Evolutionary conservation across 768 basidiomycete genomes (phyloP).

Genomic region (Piloderma croceum): DNA sequence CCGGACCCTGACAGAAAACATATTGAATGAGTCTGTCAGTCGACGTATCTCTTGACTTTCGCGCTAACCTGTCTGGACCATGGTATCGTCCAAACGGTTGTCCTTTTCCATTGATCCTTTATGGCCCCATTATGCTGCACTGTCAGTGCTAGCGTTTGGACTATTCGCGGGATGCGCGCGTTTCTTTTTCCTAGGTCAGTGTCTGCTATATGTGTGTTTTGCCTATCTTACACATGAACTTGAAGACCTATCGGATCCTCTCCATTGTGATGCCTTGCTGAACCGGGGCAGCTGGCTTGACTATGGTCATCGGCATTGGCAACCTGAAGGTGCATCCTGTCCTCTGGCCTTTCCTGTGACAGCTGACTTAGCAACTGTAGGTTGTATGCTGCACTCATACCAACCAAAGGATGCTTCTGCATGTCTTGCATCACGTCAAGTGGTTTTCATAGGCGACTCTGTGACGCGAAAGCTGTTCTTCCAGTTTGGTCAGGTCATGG

Average conservation of each 20-base stretch:
- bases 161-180: constrained; percentile 40
- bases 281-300: constrained; percentile 79
- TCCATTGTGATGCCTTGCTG: constrained; percentile 66
- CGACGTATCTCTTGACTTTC: no score
- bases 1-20: no score
- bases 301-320: constrained; percentile 63
- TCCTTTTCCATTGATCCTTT: constrained; percentile 34
- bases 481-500: constrained; percentile 57
- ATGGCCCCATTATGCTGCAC: constrained; percentile 47
- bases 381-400: constrained; percentile 76
- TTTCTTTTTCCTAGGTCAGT: constrained; percentile 41
- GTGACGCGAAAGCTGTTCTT: constrained; percentile 77
- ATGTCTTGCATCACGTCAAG: constrained; percentile 53
- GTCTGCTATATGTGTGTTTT: constrained; percentile 2
- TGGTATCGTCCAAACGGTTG: constrained; percentile 22
- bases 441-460: constrained; percentile 84
- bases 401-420: constrained; percentile 43
- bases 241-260: constrained; percentile 66
- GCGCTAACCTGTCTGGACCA: no score
- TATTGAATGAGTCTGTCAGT: no score
- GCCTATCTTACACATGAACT: background rate
- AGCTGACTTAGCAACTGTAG: constrained; percentile 31
- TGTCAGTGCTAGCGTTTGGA: constrained; percentile 33
- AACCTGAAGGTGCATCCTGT: constrained; percentile 65
- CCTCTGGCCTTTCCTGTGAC: constrained; percentile 6